phyloP scores from a whole-genome alignment of 192 early-diverging fungal genomes.

The Mortierella hygrophila region DNA sequence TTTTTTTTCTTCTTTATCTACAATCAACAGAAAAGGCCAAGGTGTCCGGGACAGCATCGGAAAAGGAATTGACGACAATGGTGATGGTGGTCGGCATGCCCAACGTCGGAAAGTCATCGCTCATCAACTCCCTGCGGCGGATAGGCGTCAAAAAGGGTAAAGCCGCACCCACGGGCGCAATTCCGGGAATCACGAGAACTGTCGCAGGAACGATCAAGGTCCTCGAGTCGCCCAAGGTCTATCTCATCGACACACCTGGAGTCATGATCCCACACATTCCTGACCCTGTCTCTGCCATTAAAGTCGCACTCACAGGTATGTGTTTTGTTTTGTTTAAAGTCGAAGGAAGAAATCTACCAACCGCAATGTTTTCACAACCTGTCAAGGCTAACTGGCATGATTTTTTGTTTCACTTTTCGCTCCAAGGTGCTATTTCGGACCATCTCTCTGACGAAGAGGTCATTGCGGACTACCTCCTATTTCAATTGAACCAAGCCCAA shows the following conservation, averaged over 20 bases:
- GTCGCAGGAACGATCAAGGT: constrained; percentile 82
- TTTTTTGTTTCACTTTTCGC: not conserved
- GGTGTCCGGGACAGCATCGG: constrained; percentile 40
- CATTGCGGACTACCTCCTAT: constrained; percentile 93
- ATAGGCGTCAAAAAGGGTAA: constrained; percentile 84
- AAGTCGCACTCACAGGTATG: constrained; percentile 88
- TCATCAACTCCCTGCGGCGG: constrained; percentile 90
- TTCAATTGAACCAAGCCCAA: constrained; percentile 78
- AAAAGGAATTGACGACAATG: constrained; percentile 57
- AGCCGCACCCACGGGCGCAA: constrained; percentile 85
- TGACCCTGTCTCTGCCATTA: constrained; percentile 85
- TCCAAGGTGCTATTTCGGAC: constrained; percentile 81
- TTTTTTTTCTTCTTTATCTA: not conserved
- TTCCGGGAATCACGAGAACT: constrained; percentile 89
- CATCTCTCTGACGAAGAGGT: constrained; percentile 83
- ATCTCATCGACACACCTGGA: constrained; percentile 94
- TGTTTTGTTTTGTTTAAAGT: not conserved
- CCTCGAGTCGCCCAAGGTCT: constrained; percentile 89
- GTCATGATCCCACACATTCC: constrained; percentile 92
- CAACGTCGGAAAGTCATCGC: constrained; percentile 95
- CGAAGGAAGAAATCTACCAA: too few species aligned
- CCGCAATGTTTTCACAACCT: too few species aligned
- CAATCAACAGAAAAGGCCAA: constrained; percentile 53
- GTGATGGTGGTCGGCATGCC: constrained; percentile 95
- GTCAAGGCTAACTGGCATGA: not conserved